phyloP scores from a whole-genome alignment of 257 asterid genomes.

The Jacaranda mimosifolia region DNA sequence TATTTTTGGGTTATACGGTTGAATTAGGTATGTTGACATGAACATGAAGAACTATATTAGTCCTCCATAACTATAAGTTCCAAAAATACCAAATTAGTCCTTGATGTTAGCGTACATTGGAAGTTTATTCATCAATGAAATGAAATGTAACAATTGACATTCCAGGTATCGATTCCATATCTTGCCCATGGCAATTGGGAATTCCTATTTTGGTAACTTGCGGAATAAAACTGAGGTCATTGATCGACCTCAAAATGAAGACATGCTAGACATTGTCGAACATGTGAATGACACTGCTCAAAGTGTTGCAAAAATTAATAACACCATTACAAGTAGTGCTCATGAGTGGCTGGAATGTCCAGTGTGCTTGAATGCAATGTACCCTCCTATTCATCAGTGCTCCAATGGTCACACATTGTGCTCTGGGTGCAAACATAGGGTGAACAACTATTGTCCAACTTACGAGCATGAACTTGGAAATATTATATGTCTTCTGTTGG shows the following conservation, averaged over 20 bases:
- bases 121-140: no score
- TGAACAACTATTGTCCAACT: constrained; percentile 71
- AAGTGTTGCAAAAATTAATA: constrained; percentile 48
- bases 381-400: constrained; percentile 64
- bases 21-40: no score
- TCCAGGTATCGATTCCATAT: no score
- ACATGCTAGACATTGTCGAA: constrained; percentile 45
- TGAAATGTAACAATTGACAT: no score
- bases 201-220: constrained; percentile 46
- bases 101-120: no score
- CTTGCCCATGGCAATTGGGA: not conserved
- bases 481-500: constrained; percentile 63
- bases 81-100: no score
- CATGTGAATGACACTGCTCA: constrained; percentile 46
- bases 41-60: no score
- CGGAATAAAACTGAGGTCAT: constrained; percentile 49
- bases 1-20: no score
- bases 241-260: constrained; percentile 55
- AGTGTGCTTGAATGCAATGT: constrained; percentile 59
- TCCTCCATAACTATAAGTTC: no score
- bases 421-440: constrained; percentile 71
- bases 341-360: constrained; percentile 60
- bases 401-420: constrained; percentile 71
- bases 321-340: constrained; percentile 49
- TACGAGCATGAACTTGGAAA: no score